phyloP scores from a whole-genome alignment of 192 early-diverging fungal species.

The Bifiguratus adelaidae region DNA sequence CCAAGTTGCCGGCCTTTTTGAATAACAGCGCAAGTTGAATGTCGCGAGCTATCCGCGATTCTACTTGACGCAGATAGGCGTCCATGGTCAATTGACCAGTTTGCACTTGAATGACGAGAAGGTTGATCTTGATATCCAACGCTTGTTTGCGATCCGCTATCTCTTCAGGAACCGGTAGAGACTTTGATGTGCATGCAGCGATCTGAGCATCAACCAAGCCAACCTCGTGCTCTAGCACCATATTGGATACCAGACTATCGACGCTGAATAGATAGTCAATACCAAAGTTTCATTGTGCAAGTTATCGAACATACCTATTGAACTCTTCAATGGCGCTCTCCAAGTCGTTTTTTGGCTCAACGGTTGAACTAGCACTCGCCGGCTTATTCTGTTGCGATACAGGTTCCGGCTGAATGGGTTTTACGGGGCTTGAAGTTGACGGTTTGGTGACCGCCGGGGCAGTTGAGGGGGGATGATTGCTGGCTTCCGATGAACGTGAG shows the following conservation, averaged over 20 bases:
- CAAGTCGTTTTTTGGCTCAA: slow-evolving; percentile 9
- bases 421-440: too few species aligned
- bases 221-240: slow-evolving; percentile 62
- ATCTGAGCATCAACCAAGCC: slow-evolving; percentile 32
- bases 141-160: slow-evolving; percentile 49
- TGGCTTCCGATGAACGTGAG: not conserved
- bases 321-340: slow-evolving; percentile 43
- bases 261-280: slow-evolving; percentile 33
- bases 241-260: slow-evolving; percentile 60
- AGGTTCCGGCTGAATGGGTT: not conserved
- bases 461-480: not conserved
- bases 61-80: slow-evolving; percentile 48
- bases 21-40: slow-evolving; percentile 56
- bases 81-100: slow-evolving; percentile 61
- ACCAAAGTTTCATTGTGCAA: slow-evolving; percentile 13
- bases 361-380: not conserved
- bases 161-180: slow-evolving; percentile 43
- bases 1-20: slow-evolving; percentile 48
- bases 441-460: slow-evolving; percentile 7
- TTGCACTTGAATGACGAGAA: slow-evolving; percentile 60
- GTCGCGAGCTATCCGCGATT: slow-evolving; percentile 39
- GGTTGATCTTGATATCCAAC: slow-evolving; percentile 64
- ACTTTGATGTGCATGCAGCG: slow-evolving; percentile 20
- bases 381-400: not conserved
- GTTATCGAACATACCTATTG: slow-evolving; percentile 35